These are phyloP conservation scores for Blastobotrys elegans DNA, from an alignment of 1,139 yeast genomes.

Conservation along the genomic window DNA sequence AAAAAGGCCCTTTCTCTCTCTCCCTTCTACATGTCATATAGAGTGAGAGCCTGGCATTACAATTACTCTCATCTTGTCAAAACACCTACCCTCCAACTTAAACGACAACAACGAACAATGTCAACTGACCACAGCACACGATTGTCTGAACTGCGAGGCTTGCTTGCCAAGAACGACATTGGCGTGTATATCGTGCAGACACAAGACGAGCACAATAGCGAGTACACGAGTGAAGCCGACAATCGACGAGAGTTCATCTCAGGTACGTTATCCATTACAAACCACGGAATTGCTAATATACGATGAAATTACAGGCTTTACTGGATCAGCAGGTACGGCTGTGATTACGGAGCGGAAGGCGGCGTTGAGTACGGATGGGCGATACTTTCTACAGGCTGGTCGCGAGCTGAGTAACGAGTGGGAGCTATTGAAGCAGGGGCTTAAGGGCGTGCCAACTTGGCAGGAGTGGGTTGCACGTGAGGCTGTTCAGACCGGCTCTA, in stretches of 20 bases:
- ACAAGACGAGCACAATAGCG: slow-evolving; percentile 92
- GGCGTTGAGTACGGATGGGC: slow-evolving; percentile 86
- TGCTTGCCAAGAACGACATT: slow-evolving; percentile 60
- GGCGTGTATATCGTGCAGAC: slow-evolving; percentile 83
- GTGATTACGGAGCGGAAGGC: slow-evolving; percentile 72
- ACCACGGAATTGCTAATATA: background rate
- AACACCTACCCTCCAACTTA: background rate
- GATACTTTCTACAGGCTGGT: slow-evolving; percentile 88
- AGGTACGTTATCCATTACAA: slow-evolving; percentile 27
- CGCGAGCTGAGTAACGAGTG: slow-evolving; percentile 82
- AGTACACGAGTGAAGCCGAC: slow-evolving; percentile 75
- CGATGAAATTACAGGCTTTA: slow-evolving; percentile 49
- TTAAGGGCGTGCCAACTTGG: slow-evolving; percentile 74
- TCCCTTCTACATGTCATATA: slow-evolving; percentile 15
- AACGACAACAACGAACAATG: slow-evolving; percentile 3
- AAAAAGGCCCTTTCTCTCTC: no score
- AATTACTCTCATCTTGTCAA: slow-evolving; percentile 5
- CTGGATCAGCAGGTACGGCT: slow-evolving; percentile 95
- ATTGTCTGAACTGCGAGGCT: slow-evolving; percentile 55
- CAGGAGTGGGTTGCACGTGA: slow-evolving; percentile 66
- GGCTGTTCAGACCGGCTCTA: slow-evolving; percentile 32
- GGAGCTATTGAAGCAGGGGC: slow-evolving; percentile 77
- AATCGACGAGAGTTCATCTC: slow-evolving; percentile 82
- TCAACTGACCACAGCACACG: slow-evolving; percentile 13
- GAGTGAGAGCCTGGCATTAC: slow-evolving; percentile 16